These are phyloP conservation scores for Mitragyna speciosa DNA, from an alignment of 257 asterid genomes.

Conservation along the genomic window DNA sequence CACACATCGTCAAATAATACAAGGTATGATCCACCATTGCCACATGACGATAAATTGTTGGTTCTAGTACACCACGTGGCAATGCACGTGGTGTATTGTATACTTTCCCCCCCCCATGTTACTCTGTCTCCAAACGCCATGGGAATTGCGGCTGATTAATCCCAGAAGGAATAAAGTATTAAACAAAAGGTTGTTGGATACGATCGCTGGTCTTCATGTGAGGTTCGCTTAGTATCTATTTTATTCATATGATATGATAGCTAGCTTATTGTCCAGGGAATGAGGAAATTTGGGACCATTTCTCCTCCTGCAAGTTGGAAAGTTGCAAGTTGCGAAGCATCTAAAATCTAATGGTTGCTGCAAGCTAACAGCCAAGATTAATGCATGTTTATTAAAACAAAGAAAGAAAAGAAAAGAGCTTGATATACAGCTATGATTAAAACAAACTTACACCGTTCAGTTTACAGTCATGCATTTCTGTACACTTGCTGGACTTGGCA, in stretches of 20 bases:
- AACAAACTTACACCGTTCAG: too few species aligned
- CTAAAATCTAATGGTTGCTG: not conserved
- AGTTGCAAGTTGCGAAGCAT: not conserved
- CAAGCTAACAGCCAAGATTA: not conserved
- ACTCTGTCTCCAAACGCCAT: constrained; percentile 18
- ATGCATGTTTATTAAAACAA: not conserved
- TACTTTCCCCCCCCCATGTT: too few species aligned
- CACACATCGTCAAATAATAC: too few species aligned
- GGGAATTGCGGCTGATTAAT: constrained; percentile 31
- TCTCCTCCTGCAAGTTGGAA: not conserved
- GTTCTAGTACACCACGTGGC: too few species aligned
- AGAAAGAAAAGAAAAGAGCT: not conserved
- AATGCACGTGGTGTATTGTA: too few species aligned
- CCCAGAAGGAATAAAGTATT: not conserved
- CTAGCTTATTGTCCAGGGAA: not conserved
- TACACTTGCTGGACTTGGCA: not conserved
- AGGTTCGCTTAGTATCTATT: not conserved
- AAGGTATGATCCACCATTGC: too few species aligned
- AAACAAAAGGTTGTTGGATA: not conserved
- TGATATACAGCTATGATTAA: not conserved
- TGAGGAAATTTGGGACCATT: not conserved
- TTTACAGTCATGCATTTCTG: not conserved
- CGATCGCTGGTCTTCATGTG: constrained; percentile 8
- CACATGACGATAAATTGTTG: too few species aligned
- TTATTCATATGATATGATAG: not conserved